phyloP scores from a whole-genome alignment of 768 basidiomycete species.

The Scleroderma citrinum region DNA sequence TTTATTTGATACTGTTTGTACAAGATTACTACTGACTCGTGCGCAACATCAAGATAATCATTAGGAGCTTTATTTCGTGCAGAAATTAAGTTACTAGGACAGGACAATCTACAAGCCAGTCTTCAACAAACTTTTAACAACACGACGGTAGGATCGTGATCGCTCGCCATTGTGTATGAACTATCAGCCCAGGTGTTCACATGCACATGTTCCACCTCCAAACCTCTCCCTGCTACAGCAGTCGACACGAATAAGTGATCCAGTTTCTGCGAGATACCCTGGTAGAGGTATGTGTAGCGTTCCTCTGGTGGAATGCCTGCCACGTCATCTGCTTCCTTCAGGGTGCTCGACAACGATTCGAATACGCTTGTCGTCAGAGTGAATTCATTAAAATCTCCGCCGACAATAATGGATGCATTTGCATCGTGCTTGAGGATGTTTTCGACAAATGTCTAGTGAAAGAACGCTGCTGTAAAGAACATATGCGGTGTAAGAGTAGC shows the following conservation, averaged over 20 bases:
- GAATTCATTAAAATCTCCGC: slow-evolving; percentile 62
- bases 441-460: slow-evolving; percentile 41
- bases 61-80: too few species aligned
- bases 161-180: slow-evolving; percentile 40
- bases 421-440: slow-evolving; percentile 37
- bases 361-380: slow-evolving; percentile 48
- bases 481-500: neutral
- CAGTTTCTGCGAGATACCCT: slow-evolving; percentile 53
- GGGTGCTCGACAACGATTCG: slow-evolving; percentile 33
- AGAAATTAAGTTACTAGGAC: too few species aligned
- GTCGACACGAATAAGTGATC: slow-evolving; percentile 53
- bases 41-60: too few species aligned
- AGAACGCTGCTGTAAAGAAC: neutral
- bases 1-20: too few species aligned
- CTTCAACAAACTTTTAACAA: slow-evolving; percentile 40
- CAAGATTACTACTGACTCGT: too few species aligned
- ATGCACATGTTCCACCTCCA: slow-evolving; percentile 52
- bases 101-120: too few species aligned
- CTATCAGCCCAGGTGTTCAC: slow-evolving; percentile 52
- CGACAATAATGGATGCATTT: slow-evolving; percentile 45
- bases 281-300: slow-evolving; percentile 57
- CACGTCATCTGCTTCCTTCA: slow-evolving; percentile 47
- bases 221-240: slow-evolving; percentile 36
- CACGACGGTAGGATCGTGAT: slow-evolving; percentile 58
- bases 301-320: slow-evolving; percentile 43